Evolutionary conservation across 805 yeast genomes (phyloP), one percentile per base, ranked within the genome.

Genomic region (Candida pseudoglaebosa): DNA sequence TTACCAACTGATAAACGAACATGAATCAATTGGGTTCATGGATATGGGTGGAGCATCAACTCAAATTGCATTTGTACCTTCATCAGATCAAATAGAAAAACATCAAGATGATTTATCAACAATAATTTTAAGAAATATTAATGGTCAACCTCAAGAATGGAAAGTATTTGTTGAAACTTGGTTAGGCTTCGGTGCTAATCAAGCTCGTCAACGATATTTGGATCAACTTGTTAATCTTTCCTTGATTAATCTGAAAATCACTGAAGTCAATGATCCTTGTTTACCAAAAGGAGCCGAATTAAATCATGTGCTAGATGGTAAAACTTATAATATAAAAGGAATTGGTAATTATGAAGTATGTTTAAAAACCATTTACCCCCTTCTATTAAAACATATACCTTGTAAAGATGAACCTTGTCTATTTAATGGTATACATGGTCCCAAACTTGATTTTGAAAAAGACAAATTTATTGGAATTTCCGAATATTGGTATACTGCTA

Each of bases 11-110:
- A 39, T 45, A 2, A 57, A 55, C 8, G 54, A 59, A 2, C 48
- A 34, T 3, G 61, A 61, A n/a, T 80, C 95, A 0, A 82, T 75
- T 47, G 99, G 99, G 4, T 91, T 93, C 51, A 84, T 93, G 91
- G 99, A 93, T 59, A 93, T 93, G 99, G 99, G 99, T 12, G 99
- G 99, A 10, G 99, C 99, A 0, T 88, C 96, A 2, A 88, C 96
- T 0, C 99, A 93, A 56, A 77, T 93, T 16, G 95, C 98, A 6
- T 93, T 90, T 71, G 89, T 85, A 6, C 97, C 97, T 0, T 73
- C 80, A 3, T 71, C 73, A 29, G 67, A 73, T n/a, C 89, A 87
- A 44, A 60, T 83, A 5, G 61, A 57, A 18, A 73, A 73, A 45
- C 95, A 88, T 57, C 56, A 63, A 30, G 90, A 90, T 38, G 95